Conservation (phyloP, 2,329 filamentous ascomycete species). For the Fusarium chlamydosporum region DNA sequence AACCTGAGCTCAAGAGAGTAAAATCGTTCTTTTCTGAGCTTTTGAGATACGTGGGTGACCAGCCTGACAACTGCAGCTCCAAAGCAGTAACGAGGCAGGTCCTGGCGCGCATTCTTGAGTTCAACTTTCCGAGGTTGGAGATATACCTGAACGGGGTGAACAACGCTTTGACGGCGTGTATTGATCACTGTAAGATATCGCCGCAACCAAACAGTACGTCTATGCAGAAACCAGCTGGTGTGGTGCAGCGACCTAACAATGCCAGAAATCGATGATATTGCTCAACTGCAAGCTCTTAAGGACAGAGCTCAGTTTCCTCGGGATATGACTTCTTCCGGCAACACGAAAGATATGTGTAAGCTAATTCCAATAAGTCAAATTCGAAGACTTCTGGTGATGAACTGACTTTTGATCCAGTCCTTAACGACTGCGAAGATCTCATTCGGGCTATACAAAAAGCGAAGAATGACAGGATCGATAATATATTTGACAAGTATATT, state of each 20-base stretch:
- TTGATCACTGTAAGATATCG: background rate
- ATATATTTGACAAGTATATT: slow-evolving; percentile 1
- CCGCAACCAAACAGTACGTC: slow-evolving; percentile 3
- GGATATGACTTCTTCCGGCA: slow-evolving; percentile 3
- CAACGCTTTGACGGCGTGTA: slow-evolving; percentile 5
- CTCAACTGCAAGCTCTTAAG: slow-evolving; percentile 2
- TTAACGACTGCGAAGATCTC: slow-evolving; percentile 18
- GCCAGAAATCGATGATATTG: background rate
- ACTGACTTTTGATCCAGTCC: background rate
- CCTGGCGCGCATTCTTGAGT: slow-evolving; percentile 6
- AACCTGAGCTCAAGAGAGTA: background rate
- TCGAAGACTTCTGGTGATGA: background rate
- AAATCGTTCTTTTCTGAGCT: slow-evolving; percentile 8
- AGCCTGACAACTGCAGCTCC: background rate
- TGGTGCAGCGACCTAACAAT: background rate
- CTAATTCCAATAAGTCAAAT: background rate
- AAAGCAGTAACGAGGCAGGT: slow-evolving; percentile 11
- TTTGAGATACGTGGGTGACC: background rate
- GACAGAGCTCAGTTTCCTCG: slow-evolving; percentile 8
- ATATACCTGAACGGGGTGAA: slow-evolving; percentile 4
- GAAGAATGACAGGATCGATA: background rate
- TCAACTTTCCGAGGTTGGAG: slow-evolving; percentile 12
- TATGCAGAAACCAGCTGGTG: too few species aligned
- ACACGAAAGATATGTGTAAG: slow-evolving; percentile 5
- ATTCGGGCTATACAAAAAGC: slow-evolving; percentile 3